Conservation (phyloP, 192 early-diverging fungal species). For the Gryganskiella cystojenkinii region DNA sequence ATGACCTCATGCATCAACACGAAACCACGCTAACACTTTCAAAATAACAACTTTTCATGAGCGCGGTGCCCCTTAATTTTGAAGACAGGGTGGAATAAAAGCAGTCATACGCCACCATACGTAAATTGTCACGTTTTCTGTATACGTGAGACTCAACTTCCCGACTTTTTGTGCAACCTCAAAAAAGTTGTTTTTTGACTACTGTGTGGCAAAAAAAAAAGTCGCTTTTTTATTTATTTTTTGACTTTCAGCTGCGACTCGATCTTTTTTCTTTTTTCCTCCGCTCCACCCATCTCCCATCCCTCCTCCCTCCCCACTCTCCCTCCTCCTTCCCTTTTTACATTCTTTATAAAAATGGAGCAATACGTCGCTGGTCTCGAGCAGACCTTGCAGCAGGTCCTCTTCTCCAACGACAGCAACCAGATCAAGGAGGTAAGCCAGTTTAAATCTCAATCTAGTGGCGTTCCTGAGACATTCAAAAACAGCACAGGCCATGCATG, state of each 20-base stretch:
- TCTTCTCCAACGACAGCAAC: slow-evolving; percentile 64
- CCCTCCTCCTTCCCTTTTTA: slow-evolving; percentile 2
- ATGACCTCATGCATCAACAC: too few relatives aligned
- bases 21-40: too few relatives aligned
- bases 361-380: slow-evolving; percentile 68
- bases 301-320: background rate
- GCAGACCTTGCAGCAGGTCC: slow-evolving; percentile 65
- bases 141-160: background rate
- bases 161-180: background rate
- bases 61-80: too few relatives aligned
- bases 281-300: slow-evolving; percentile 2
- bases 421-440: slow-evolving; percentile 60
- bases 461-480: background rate
- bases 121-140: background rate
- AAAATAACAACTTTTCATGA: too few relatives aligned
- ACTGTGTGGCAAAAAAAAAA: background rate
- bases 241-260: background rate
- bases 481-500: too few relatives aligned
- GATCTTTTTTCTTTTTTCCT: slow-evolving; percentile 1
- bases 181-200: background rate
- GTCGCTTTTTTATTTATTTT: slow-evolving; percentile 4
- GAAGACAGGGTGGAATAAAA: too few relatives aligned
- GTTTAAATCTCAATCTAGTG: too few relatives aligned
- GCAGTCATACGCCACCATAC: slow-evolving; percentile 1
- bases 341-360: too few relatives aligned